Base-by-base conservation (phyloP, 495 filamentous ascomycete species). In the Penicillium waksmanii region DNA sequence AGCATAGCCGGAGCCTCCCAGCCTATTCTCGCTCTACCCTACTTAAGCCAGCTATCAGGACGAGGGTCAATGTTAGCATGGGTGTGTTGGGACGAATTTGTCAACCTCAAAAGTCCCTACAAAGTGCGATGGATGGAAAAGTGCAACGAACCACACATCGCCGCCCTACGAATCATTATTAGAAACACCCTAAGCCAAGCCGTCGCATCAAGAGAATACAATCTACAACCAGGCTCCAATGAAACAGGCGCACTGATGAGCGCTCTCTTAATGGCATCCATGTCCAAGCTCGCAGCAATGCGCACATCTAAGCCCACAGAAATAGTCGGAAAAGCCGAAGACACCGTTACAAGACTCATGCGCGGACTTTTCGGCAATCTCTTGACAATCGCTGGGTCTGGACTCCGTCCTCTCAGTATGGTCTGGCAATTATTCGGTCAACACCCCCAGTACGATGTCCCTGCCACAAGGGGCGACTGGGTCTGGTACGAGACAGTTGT, bases 61-160 rank as follows among this genome's bases (percentile, higher is more conserved):
- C 38, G 7, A 8, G 66, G 66, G 49, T 69, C 66, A n/a, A 69
- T 69, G 66, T 43, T 69, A 44, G 66, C 66, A n/a, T 69, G 64
- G 64, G 64, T 69, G 25, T 69, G 66, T 50, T 69, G 66, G 64
- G 66, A 69, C 55, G 66, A 69, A 51, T 69, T 69, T 55, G 66
- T 69, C 57, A 62, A 64, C 18, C 66, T 69, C 33, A 33, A 69
- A 57, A 61, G 27, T 36, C 66, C 66, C 17, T 69, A 52, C n/a
- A 66, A 48, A 4, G 61, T 69, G 23, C 56, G 66, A 42, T 69
- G 66, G 66, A 64, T 66, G 60, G 66, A 69, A 47, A 69, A 69
- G 21, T 69, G 66, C 55, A 69, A 69, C 50, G 66, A 66, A 31
- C 43, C 50, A 25, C 66, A 69, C 42, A 69, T 69, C 44, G 66